Base-by-base conservation (phyloP, 495 filamentous ascomycete species). In the Penicillium flavigenum region DNA sequence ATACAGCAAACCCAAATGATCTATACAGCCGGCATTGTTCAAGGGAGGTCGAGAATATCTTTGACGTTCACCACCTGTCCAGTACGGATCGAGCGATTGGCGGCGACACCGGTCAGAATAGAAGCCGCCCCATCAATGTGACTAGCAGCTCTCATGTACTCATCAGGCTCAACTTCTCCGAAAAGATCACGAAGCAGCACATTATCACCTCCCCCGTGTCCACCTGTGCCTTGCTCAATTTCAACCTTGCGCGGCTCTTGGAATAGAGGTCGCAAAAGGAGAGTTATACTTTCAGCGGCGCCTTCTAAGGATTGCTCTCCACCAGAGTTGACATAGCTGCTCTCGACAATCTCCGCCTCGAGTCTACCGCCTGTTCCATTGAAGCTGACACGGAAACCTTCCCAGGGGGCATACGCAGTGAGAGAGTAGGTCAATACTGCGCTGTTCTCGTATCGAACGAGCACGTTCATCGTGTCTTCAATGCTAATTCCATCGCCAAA, bases 401-500 rank as follows among this genome's bases (percentile, higher is more conserved):
- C 70, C 70, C 70, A 71, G 0, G 70, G 70, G 2, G 66, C 68
- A 48, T 73, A 73, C 6, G 70, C 66, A 2, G 64, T 66, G 3
- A 71, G 58, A 17, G 59, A 66, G 42, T 72, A 73, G 10, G 68
- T 72, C 59, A 73, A 41, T 14, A 73, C 65, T 4, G 71, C 66
- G 6, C 65, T 62, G 2, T 63, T 64, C 17, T 62, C 60, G 58
- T 85, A 85, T 62, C 77, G 70, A 50, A 85, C 80, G 54, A 84
- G 68, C 50, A 84, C 64, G 38, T 77, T 80, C 81, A 84, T 83
- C 5, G 80, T 84, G 57, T 84, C 81, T 64, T 85, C 81, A 57
- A 83, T 83, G 58, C 72, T 82, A 51, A 85, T 82, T 5, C 81
- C 82, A 51, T 85, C 82, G 0, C 80, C 75, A 47, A 84, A 83